Conservation (phyloP, 352 stramenopile genomes). For the Phytopythium kandeliae region DNA sequence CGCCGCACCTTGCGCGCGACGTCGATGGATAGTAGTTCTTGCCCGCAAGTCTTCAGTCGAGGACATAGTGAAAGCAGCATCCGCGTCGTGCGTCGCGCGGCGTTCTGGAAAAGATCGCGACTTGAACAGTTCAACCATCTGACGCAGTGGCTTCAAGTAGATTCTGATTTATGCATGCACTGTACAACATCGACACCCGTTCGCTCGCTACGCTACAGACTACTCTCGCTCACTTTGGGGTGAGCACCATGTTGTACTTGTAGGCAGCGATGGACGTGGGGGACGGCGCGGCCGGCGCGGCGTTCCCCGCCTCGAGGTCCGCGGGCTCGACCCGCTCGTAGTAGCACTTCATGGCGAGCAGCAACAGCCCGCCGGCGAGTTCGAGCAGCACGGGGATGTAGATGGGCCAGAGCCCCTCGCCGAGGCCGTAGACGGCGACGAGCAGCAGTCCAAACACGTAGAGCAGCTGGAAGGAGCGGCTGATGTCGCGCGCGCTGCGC, state of each 20-base stretch:
- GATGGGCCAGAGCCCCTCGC: slow-evolving; percentile 47
- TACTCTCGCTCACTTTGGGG: slow-evolving; percentile 14
- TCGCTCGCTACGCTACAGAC: too few relatives aligned
- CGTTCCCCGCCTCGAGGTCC: background rate
- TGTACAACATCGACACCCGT: too few relatives aligned
- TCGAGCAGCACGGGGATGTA: slow-evolving; percentile 49
- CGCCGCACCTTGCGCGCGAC: too few relatives aligned
- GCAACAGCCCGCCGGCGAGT: slow-evolving; percentile 26
- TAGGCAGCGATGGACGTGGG: slow-evolving; percentile 3
- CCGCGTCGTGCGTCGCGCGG: background rate
- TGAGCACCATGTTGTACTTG: slow-evolving; percentile 13
- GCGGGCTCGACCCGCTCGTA: slow-evolving; percentile 24
- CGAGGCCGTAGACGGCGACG: slow-evolving; percentile 43
- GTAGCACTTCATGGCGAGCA: slow-evolving; percentile 41
- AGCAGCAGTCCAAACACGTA: slow-evolving; percentile 36
- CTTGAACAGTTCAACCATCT: background rate
- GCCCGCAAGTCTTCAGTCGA: background rate
- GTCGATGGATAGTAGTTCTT: background rate
- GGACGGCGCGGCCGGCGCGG: background rate
- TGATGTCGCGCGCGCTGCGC: slow-evolving; percentile 53
- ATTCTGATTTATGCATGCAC: background rate
- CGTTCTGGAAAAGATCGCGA: background rate
- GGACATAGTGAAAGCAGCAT: slow-evolving; percentile 1
- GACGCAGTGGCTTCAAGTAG: slow-evolving; percentile 1
- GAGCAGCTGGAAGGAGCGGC: slow-evolving; percentile 39